Percentiles rank a stretch among this genome's conserved stretches.
These are phyloP conservation scores for Stagonosporopsis cucurbitacearum DNA, from an alignment of 2,329 filamentous ascomycete genomes.

Conservation along the genomic window DNA sequence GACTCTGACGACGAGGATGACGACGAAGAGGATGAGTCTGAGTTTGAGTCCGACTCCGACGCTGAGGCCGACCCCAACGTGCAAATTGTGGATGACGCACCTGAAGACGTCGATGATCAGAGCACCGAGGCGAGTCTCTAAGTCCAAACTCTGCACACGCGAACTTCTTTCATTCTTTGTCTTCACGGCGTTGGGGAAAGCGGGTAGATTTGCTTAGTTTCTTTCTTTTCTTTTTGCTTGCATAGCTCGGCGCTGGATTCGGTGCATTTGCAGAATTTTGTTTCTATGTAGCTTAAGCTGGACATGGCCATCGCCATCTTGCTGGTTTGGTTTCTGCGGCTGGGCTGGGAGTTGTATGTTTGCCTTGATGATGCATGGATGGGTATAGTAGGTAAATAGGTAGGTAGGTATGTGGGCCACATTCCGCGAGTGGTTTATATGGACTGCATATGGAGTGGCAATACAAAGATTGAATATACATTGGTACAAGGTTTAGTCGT, in stretches of 20 bases:
- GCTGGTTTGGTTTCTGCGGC: neutral
- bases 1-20: conserved; percentile 39
- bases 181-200: neutral
- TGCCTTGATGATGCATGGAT: no score
- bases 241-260: conserved; percentile 14
- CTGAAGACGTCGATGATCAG: conserved; percentile 21
- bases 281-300: neutral
- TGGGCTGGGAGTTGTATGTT: no score
- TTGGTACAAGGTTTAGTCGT: no score
- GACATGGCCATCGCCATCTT: neutral
- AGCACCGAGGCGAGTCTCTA: conserved; percentile 20
- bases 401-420: no score
- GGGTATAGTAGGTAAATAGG: no score
- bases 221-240: conserved; percentile 8
- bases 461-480: no score
- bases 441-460: no score
- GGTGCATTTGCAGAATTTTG: neutral
- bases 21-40: conserved; percentile 44
- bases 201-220: no score
- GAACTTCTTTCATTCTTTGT: neutral
- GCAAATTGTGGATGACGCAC: neutral
- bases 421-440: no score
- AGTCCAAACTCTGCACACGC: no score
- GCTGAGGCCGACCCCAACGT: neutral
- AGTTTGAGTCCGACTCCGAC: conserved; percentile 8